Base-by-base conservation (phyloP, 495 filamentous ascomycete genomes). In the Talaromyces thailandensis region DNA sequence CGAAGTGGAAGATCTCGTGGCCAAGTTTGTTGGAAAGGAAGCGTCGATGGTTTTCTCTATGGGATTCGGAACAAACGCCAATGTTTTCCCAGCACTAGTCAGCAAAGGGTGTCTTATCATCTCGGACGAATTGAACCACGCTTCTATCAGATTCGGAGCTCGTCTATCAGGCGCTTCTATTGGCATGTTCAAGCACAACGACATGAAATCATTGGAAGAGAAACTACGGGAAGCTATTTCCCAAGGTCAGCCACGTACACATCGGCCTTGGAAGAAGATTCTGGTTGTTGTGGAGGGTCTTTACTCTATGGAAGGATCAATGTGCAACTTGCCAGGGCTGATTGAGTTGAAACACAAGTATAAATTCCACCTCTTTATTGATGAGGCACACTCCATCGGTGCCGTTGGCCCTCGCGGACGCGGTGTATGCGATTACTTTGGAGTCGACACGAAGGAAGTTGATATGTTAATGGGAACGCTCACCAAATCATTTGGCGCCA, bases 221-320 rank as follows among this genome's bases (percentile, higher is more conserved):
- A 83, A 86, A 64, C 84, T 98, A 18, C 88, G 94, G 45, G 93
- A 98, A 70, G 86, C 86, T 62, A 97, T 98, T 68, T 91, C 92
- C 40, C 92, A 97, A 76, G 94, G 94, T 16, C 94, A 98, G 65
- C 95, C 95, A 28, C 87, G 94, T 63, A 98, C 93, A 21, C 94
- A 98, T 70, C 88, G 94, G 8, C 94, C 94, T 11, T 98, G 94
- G 94, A 95, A 93, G 81, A 98, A 96, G 82, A 98, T 98, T 63
- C 76, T 98, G 53, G 91, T 98, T 57, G 92, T 93, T 35, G 91
- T 98, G 40, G 94, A 98, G 71, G 94, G 94, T 63, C 83, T 98
- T 0, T 98, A 98, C 78, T 97, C 93, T 2, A 98, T 98, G 94
- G 94, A 98, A 75, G 94, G 94, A 31, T 96, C 93, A 51, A 97